phyloP scores from a whole-genome alignment of 805 yeast genomes.

The Nakazawaea siamensis region DNA sequence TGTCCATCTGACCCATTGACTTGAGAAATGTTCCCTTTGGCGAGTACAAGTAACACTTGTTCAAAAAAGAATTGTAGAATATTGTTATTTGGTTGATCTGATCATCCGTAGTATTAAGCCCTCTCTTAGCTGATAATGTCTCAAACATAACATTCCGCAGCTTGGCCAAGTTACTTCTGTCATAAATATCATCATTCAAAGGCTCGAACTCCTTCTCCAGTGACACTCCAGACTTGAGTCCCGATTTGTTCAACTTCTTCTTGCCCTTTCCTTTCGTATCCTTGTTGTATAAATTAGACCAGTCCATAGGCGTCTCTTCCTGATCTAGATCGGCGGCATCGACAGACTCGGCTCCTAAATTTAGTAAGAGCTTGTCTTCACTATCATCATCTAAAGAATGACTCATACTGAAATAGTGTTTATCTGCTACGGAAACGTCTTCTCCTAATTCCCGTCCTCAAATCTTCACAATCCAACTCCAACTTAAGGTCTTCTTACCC shows the following conservation, averaged over 20 bases:
- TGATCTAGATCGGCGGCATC: conserved; percentile 24
- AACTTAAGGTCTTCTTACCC: too few relatives aligned
- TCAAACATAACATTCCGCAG: conserved; percentile 67
- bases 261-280: too few relatives aligned
- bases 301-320: conserved; percentile 45
- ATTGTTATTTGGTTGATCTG: conserved; percentile 18
- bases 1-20: conserved; percentile 59
- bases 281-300: conserved; percentile 33
- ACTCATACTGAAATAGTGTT: too few relatives aligned
- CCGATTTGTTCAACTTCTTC: conserved; percentile 6
- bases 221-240: conserved; percentile 28
- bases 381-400: background rate
- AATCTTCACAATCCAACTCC: conserved; percentile 1
- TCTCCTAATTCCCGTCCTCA: conserved; percentile 1
- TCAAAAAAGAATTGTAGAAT: conserved; percentile 16
- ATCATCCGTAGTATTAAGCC: conserved; percentile 19
- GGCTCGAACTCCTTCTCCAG: conserved; percentile 88
- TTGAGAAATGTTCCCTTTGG: conserved; percentile 69
- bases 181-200: conserved; percentile 18
- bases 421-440: too few relatives aligned
- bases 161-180: conserved; percentile 28
- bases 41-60: conserved; percentile 25
- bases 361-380: background rate
- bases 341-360: background rate
- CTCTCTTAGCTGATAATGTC: conserved; percentile 48